Conservation (phyloP, 805 yeast genomes). For the Suhomyces pyralidae region DNA sequence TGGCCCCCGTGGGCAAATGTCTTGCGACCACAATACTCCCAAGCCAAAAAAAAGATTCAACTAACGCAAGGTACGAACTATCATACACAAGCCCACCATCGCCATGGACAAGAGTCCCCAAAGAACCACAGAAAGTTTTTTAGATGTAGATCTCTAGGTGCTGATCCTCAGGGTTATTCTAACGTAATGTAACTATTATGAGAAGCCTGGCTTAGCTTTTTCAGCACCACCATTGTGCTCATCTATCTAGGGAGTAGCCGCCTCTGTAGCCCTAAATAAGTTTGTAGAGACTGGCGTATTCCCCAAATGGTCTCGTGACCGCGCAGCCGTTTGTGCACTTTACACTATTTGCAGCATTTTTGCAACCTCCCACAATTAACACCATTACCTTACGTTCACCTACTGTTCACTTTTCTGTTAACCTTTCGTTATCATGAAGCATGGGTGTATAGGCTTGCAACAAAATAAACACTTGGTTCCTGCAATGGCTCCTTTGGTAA, state of each 20-base stretch:
- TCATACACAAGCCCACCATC: too few species aligned
- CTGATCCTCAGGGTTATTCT: too few species aligned
- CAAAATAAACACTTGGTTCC: constrained; percentile 3
- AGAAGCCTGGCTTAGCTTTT: not conserved
- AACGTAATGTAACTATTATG: too few species aligned
- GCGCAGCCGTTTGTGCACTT: not conserved
- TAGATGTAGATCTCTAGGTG: too few species aligned
- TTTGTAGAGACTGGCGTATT: not conserved
- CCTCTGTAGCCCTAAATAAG: not conserved
- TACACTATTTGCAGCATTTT: not conserved
- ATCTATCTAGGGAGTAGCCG: not conserved
- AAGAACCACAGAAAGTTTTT: too few species aligned
- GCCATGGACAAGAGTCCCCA: too few species aligned
- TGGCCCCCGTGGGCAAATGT: not conserved
- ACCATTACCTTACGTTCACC: not conserved
- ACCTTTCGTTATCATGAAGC: not conserved
- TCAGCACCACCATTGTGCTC: not conserved
- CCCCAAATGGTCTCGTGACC: not conserved
- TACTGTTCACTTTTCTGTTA: not conserved
- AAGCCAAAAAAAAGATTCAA: not conserved
- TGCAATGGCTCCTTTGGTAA: constrained; percentile 8
- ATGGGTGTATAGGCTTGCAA: not conserved
- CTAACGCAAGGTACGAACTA: too few species aligned
- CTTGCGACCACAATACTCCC: not conserved
- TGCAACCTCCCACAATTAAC: not conserved